Percentiles rank a stretch among this genome's conserved stretches.
phyloP scores from a whole-genome alignment of 768 basidiomycete genomes.

The Russula vinacea region DNA sequence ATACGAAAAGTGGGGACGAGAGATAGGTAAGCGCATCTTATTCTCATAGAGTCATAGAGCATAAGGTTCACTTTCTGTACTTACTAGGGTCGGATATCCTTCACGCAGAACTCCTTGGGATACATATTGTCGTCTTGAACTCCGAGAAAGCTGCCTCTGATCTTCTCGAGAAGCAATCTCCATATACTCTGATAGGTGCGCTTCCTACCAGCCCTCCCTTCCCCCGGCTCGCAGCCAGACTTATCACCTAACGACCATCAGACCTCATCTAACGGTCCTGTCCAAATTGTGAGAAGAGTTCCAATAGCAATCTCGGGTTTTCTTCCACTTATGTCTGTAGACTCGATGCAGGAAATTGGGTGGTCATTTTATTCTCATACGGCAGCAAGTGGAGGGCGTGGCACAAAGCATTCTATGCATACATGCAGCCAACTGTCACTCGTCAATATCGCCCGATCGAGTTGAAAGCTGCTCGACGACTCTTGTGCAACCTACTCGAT shows the following conservation, averaged over 20 bases:
- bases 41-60: too few relatives aligned
- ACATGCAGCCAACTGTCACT: slow-evolving; percentile 40
- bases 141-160: slow-evolving; percentile 34
- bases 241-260: slow-evolving; percentile 6
- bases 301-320: not conserved
- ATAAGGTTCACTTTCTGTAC: too few relatives aligned
- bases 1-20: slow-evolving; percentile 28
- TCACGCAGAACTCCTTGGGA: slow-evolving; percentile 32
- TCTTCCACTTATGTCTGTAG: slow-evolving; percentile 31
- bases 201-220: not conserved
- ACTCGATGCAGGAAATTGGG: slow-evolving; percentile 42
- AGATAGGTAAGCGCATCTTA: slow-evolving; percentile 24
- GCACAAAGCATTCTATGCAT: slow-evolving; percentile 42
- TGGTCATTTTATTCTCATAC: slow-evolving; percentile 42
- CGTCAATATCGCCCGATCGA: slow-evolving; percentile 36
- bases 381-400: slow-evolving; percentile 43
- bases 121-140: slow-evolving; percentile 34
- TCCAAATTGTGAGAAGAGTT: slow-evolving; percentile 31
- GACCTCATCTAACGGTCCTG: slow-evolving; percentile 33
- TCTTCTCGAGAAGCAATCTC: slow-evolving; percentile 36
- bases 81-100: slow-evolving; percentile 32
- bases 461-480: slow-evolving; percentile 34
- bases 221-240: not conserved
- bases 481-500: slow-evolving; percentile 38
- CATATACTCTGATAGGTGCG: slow-evolving; percentile 37